A percentile compares a stretch with the other conserved stretches of the same genome.
These are phyloP conservation scores for Chalciporus sphaerocephalus DNA, from an alignment of 768 basidiomycete genomes.

Conservation along the genomic window DNA sequence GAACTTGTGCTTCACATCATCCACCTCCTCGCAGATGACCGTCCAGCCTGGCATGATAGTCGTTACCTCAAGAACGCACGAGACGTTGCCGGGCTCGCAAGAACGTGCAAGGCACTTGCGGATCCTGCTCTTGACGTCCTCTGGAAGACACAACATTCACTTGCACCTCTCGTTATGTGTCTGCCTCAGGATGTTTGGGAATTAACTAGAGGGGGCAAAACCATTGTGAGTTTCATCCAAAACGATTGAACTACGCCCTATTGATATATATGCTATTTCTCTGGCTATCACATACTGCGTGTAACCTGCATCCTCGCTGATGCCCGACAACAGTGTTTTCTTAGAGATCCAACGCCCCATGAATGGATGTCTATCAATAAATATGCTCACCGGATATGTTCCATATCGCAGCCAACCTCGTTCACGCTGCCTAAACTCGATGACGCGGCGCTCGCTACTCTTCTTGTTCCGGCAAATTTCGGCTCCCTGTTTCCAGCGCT, in stretches of 20 bases:
- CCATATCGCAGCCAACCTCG: constrained; percentile 22
- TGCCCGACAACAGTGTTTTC: constrained; percentile 15
- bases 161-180: constrained; percentile 28
- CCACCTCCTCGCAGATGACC: constrained; percentile 21
- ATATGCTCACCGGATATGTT: constrained; percentile 24
- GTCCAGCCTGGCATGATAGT: constrained; percentile 11
- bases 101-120: constrained; percentile 26
- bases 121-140: constrained; percentile 31
- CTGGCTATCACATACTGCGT: neutral
- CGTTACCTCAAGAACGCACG: constrained; percentile 17
- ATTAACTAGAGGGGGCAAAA: constrained; percentile 13
- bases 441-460: constrained; percentile 17
- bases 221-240: constrained; percentile 18
- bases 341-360: constrained; percentile 11
- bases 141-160: constrained; percentile 28
- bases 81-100: constrained; percentile 27
- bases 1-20: constrained; percentile 27
- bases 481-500: constrained; percentile 23
- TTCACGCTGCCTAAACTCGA: constrained; percentile 22
- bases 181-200: constrained; percentile 26
- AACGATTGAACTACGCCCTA: neutral
- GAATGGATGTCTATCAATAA: constrained; percentile 24
- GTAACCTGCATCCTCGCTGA: neutral
- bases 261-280: neutral
- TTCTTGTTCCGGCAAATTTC: constrained; percentile 22